A percentile compares a stretch with the other conserved stretches of the same genome.
Evolutionary conservation across 345 rosid species (phyloP).

Genomic region (Psidium friedrichsthalianum): DNA sequence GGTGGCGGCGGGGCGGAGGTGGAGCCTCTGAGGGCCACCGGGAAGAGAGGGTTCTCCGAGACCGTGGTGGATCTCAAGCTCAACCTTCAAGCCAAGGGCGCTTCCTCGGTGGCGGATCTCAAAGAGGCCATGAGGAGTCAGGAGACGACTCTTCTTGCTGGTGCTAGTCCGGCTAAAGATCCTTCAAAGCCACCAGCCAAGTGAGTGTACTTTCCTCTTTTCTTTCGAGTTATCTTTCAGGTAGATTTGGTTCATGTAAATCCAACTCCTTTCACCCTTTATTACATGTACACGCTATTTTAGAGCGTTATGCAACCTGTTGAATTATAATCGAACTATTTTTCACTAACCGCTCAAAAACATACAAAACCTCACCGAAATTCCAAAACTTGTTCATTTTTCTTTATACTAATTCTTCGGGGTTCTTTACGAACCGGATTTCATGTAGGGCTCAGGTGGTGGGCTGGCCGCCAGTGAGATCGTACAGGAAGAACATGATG

Average conservation of each 20-base stretch:
- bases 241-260: neutral
- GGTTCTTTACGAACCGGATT: neutral
- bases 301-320: neutral
- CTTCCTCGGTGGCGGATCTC: slow-evolving; percentile 23
- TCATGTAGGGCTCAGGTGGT: slow-evolving; percentile 68
- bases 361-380: neutral
- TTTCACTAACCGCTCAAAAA: neutral
- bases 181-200: slow-evolving; percentile 66
- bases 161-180: slow-evolving; percentile 25
- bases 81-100: slow-evolving; percentile 34
- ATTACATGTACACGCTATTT: neutral
- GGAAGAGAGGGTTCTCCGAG: slow-evolving; percentile 71
- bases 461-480: slow-evolving; percentile 97
- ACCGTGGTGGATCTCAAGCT: slow-evolving; percentile 64
- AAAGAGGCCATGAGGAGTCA: slow-evolving; percentile 9
- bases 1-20: slow-evolving; percentile 16
- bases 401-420: neutral
- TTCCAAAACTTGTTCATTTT: neutral
- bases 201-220: slow-evolving; percentile 18
- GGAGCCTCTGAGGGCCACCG: slow-evolving; percentile 24
- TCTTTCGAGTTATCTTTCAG: neutral
- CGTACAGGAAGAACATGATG: slow-evolving; percentile 83
- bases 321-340: neutral
- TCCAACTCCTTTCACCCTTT: neutral
- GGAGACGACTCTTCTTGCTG: slow-evolving; percentile 18